Base-by-base conservation (phyloP, 2,329 filamentous ascomycete species). In the Penicillium vulpinum region DNA sequence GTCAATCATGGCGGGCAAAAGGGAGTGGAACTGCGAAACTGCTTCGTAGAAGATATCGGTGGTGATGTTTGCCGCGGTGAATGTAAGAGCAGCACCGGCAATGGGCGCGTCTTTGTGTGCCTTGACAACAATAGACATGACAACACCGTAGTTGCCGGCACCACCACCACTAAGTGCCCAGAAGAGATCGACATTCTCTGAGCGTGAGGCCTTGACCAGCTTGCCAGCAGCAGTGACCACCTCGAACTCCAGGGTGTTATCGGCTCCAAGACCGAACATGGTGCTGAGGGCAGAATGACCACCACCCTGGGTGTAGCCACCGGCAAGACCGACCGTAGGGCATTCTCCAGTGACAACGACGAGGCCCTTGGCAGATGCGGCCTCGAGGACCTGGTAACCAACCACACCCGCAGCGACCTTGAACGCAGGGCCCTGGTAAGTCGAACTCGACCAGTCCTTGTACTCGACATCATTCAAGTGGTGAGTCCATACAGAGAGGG, bases 261-360 rank as follows among this genome's bases (percentile, higher is more conserved):
- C 86, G 0, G 84, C 84, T 18, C 75, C 82, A 0, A 89, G 75
- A 21, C 86, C 86, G 54, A 81, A 84, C 16, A 65, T 71, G 3
- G 80, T 80, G 53, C 75, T 79, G 2, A 88, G 74, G 0, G 80
- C 75, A 0, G 79, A 81, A 68, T 86, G 83, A 0, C 86, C 86
- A 26, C 85, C 86, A 8, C 84, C 85, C 67, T 85, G 83, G 7
- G 77, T 80, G 62, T 82, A 88, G 2, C 85, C 85, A 33, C 85
- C 85, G 0, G 82, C 80, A 4, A 85, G 64, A 8, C 84, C 85
- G 11, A 88, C 84, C 0, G 81, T 82, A 1, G 78, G 80, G 22
- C 78, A 80, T 5, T 79, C 79, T 6, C 85, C 85, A 0, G 80
- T 81, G 0, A 88, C 80, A 4, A 86, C 72, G 0, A 78, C 77